Evolutionary conservation across 169 alveolate species (phyloP).

Genomic region (Blepharisma undulans): DNA sequence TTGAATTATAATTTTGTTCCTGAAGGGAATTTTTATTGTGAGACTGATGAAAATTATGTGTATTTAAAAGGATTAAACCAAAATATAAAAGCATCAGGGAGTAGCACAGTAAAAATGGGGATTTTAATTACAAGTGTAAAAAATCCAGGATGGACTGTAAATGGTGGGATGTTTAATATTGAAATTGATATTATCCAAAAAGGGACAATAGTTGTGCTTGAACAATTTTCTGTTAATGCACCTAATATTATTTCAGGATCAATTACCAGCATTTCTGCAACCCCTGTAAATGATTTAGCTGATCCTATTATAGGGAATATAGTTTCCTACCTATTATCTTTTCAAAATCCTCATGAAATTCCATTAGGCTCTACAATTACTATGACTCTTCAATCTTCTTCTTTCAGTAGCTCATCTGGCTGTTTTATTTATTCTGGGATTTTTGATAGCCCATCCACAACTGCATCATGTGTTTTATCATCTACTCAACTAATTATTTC

Average conservation of each 20-base stretch:
- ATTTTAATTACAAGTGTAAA: neutral
- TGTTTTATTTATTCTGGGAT: neutral
- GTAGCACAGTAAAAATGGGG: neutral
- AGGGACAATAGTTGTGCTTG: neutral
- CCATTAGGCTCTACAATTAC: neutral
- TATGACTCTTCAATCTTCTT: neutral
- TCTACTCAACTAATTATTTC: neutral
- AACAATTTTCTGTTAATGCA: neutral
- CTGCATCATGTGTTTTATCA: neutral
- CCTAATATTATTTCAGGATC: neutral
- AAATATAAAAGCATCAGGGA: neutral
- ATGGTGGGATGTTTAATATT: neutral
- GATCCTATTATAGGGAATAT: neutral
- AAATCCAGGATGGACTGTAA: neutral
- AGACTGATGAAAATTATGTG: neutral
- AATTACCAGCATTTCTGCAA: neutral
- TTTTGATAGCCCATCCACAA: neutral
- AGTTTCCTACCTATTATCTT: neutral
- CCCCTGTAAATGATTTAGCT: neutral
- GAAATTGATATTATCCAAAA: neutral
- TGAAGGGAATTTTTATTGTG: neutral
- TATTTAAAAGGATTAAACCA: neutral
- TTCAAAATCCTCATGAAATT: neutral
- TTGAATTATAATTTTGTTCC: neutral
- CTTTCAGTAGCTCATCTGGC: neutral